These are phyloP conservation scores for Amphicarpaea edgeworthii DNA, from an alignment of 306 rosid genomes.

Conservation along the genomic window DNA sequence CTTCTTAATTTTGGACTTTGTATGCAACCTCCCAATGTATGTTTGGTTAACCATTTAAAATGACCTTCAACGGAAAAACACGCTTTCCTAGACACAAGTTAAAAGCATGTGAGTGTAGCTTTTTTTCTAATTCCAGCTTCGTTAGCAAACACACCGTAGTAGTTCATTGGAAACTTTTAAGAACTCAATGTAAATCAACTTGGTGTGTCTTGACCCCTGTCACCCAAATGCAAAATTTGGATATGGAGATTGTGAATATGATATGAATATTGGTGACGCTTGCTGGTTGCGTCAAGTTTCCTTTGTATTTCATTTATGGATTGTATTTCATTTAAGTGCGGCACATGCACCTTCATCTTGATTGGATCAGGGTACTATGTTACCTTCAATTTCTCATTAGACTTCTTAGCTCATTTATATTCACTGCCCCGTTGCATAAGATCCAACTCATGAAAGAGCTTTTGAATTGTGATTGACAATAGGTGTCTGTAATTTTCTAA, in stretches of 20 bases:
- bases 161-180: neutral
- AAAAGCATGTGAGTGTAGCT: too few relatives aligned
- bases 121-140: too few relatives aligned
- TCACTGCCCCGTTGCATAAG: neutral
- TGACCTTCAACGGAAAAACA: too few relatives aligned
- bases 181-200: slow-evolving; percentile 9
- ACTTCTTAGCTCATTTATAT: slow-evolving; percentile 11
- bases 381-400: slow-evolving; percentile 9
- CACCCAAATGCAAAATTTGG: slow-evolving; percentile 11
- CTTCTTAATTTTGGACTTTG: slow-evolving; percentile 18
- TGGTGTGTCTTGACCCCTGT: neutral
- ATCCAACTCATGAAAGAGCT: neutral
- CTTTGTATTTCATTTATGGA: neutral
- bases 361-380: neutral
- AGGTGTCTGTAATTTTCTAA: neutral
- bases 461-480: neutral
- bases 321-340: neutral
- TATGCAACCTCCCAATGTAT: neutral
- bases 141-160: too few relatives aligned
- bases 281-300: neutral
- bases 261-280: neutral
- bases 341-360: slow-evolving; percentile 3
- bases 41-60: too few relatives aligned
- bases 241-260: slow-evolving; percentile 5
- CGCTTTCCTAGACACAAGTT: too few relatives aligned